A percentile compares a stretch with the other conserved stretches of the same genome.
Conservation (phyloP, 352 stramenopile genomes). For the Phytopythium sindhum region DNA sequence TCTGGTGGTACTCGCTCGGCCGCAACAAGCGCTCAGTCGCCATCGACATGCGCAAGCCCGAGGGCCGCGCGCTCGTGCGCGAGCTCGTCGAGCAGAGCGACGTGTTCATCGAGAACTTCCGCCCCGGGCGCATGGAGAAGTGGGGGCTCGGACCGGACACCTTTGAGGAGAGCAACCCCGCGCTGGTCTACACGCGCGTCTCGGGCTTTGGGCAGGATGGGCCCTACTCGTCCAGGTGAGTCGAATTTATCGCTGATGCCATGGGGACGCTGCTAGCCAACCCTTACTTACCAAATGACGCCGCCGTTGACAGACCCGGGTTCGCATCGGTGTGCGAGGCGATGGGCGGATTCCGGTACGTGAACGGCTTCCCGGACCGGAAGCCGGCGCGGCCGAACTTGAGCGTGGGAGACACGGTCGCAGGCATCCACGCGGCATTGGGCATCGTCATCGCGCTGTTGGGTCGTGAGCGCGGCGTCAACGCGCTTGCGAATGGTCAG, state of each 20-base stretch:
- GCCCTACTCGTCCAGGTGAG: conserved; percentile 62
- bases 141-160: conserved; percentile 76
- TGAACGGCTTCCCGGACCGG: conserved; percentile 83
- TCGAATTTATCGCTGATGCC: background rate
- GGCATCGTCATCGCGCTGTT: conserved; percentile 81
- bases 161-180: conserved; percentile 73
- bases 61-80: conserved; percentile 59
- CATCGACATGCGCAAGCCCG: conserved; percentile 75
- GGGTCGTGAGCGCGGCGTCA: conserved; percentile 46
- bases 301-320: conserved; percentile 31
- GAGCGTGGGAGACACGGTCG: conserved; percentile 80
- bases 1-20: conserved; percentile 89
- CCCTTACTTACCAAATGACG: background rate
- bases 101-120: conserved; percentile 89
- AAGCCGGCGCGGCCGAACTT: conserved; percentile 79
- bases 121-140: conserved; percentile 84
- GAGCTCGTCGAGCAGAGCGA: conserved; percentile 76
- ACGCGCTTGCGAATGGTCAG: conserved; percentile 9
- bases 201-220: conserved; percentile 84
- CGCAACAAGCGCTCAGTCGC: conserved; percentile 86
- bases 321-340: conserved; percentile 88
- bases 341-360: conserved; percentile 83
- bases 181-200: conserved; percentile 81
- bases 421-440: conserved; percentile 77
- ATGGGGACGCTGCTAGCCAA: background rate